Conservation (phyloP, 192 early-diverging fungal species). For the Entomortierella beljakovae region DNA sequence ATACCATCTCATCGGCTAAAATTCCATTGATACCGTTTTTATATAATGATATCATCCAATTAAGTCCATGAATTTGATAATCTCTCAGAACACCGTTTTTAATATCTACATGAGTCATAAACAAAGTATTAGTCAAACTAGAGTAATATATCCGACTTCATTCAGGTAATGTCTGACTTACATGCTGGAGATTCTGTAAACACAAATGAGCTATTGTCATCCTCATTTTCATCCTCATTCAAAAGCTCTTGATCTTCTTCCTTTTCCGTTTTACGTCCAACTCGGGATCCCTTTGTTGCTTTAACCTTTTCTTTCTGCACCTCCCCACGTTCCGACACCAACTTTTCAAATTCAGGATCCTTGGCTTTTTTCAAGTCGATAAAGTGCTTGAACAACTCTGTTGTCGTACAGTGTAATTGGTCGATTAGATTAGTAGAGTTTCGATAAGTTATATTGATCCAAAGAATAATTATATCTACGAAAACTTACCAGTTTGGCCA, state of each 20-base stretch:
- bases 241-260: constrained; percentile 97
- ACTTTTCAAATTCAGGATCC: constrained; percentile 64
- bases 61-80: constrained; percentile 97
- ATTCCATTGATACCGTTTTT: constrained; percentile 99
- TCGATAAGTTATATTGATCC: background rate
- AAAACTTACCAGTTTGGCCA: constrained; percentile 40
- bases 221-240: constrained; percentile 76
- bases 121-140: background rate
- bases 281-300: constrained; percentile 69
- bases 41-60: constrained; percentile 97
- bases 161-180: constrained; percentile 46
- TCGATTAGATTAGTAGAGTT: background rate
- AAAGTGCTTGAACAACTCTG: constrained; percentile 74
- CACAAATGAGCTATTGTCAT: constrained; percentile 64
- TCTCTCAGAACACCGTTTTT: constrained; percentile 93
- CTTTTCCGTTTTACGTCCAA: constrained; percentile 95
- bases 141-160: background rate
- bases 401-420: background rate
- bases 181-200: constrained; percentile 94
- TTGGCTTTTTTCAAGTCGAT: constrained; percentile 68
- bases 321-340: constrained; percentile 62
- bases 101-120: constrained; percentile 69
- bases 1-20: constrained; percentile 97
- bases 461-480: background rate
- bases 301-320: constrained; percentile 47